Percentiles rank a stretch among this genome's conserved stretches.
Conservation (phyloP, 495 filamentous ascomycete species). For the Cladorrhinum samala region DNA sequence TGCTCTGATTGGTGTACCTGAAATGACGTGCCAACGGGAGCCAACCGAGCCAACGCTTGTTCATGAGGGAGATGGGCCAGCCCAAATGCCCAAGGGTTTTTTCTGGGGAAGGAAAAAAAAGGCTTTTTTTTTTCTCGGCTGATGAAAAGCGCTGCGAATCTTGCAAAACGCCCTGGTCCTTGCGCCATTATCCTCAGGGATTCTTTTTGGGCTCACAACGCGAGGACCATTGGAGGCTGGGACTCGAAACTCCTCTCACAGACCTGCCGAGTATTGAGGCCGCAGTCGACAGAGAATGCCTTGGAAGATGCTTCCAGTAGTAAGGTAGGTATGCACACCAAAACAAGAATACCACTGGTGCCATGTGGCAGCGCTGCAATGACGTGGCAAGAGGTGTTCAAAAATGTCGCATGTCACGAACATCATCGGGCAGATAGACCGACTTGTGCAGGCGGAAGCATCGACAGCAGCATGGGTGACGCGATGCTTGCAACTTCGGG, state of each 20-base stretch:
- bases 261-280: neutral
- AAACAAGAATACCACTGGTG: neutral
- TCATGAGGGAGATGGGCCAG: neutral
- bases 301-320: too few species aligned
- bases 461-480: too few species aligned
- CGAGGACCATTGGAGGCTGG: neutral
- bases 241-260: neutral
- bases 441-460: too few species aligned
- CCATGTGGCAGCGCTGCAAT: neutral
- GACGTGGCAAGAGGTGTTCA: too few species aligned
- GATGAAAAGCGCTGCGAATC: neutral
- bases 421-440: too few species aligned
- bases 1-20: slow-evolving; percentile 16
- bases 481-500: too few species aligned
- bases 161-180: neutral
- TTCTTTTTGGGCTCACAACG: neutral
- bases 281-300: neutral
- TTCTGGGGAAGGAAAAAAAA: slow-evolving; percentile 4
- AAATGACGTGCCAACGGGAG: slow-evolving; percentile 7
- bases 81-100: neutral
- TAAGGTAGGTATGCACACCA: too few species aligned
- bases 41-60: slow-evolving; percentile 5
- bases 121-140: neutral
- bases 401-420: too few species aligned
- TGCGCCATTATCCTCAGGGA: neutral